A percentile compares a stretch with the other conserved stretches of the same genome.
phyloP scores from a whole-genome alignment of 1,284 basidiomycete species.

The Neonothopanus nambi region DNA sequence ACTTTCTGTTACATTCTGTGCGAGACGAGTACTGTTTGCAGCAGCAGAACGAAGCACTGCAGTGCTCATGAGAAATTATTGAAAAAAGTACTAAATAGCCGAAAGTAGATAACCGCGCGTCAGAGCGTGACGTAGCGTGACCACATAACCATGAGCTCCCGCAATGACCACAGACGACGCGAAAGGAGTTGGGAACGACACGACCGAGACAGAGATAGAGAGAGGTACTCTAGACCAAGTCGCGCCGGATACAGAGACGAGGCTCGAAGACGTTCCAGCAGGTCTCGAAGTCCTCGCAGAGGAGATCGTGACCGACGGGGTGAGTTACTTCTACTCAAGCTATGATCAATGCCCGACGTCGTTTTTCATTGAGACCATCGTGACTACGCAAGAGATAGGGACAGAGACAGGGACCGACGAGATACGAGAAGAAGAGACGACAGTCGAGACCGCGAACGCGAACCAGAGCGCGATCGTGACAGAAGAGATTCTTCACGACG shows the following conservation, averaged over 20 bases:
- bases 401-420: conserved; percentile 32
- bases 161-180: conserved; percentile 54
- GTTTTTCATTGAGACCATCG: conserved; percentile 20
- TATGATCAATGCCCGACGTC: background rate
- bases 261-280: conserved; percentile 55
- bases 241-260: conserved; percentile 42
- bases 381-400: conserved; percentile 31
- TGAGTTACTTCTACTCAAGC: conserved; percentile 13
- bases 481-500: conserved; percentile 30
- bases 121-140: background rate
- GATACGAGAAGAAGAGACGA: conserved; percentile 40
- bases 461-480: conserved; percentile 21
- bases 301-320: conserved; percentile 45
- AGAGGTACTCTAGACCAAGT: conserved; percentile 39
- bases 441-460: conserved; percentile 25
- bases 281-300: conserved; percentile 69
- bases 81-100: too few species aligned
- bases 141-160: conserved; percentile 24
- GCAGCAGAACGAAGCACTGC: background rate
- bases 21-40: background rate
- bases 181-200: conserved; percentile 72
- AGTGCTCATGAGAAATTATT: too few species aligned
- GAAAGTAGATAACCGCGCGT: too few species aligned
- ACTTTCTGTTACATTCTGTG: too few species aligned
- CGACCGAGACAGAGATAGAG: conserved; percentile 45